A percentile compares a stretch with the other conserved stretches of the same genome.
Conservation (phyloP, 495 filamentous ascomycete species). For the Jackrogersella minutella region DNA sequence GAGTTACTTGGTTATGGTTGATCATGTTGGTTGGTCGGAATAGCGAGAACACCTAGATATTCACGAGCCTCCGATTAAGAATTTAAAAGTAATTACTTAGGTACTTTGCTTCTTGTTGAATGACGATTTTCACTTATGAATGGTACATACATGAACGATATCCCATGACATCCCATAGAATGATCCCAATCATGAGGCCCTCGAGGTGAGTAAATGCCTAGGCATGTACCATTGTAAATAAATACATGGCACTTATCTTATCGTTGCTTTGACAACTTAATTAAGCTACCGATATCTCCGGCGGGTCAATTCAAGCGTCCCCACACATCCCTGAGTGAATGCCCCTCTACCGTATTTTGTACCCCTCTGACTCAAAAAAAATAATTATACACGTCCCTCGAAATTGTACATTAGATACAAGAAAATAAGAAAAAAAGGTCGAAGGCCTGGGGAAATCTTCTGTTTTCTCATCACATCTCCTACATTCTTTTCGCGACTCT, state of each 20-base stretch:
- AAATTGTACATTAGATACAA: slow-evolving; percentile 10
- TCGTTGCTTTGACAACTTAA: neutral
- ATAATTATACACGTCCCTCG: slow-evolving; percentile 12
- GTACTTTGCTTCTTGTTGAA: too few species aligned
- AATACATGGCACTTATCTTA: neutral
- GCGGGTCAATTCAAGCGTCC: slow-evolving; percentile 8
- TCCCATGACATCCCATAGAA: too few species aligned
- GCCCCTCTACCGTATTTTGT: slow-evolving; percentile 19
- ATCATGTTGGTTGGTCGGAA: neutral
- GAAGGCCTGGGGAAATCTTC: neutral
- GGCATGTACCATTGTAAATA: neutral
- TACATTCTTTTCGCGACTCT: neutral
- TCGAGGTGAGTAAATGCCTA: neutral
- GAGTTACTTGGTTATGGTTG: slow-evolving; percentile 3
- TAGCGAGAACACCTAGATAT: slow-evolving; percentile 6
- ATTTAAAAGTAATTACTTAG: neutral
- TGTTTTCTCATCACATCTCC: neutral
- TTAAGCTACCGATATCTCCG: slow-evolving; percentile 35
- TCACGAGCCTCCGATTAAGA: neutral
- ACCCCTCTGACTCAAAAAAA: slow-evolving; percentile 41
- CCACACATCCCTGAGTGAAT: slow-evolving; percentile 29
- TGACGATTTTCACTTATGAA: too few species aligned
- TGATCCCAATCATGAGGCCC: too few species aligned
- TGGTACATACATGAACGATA: too few species aligned
- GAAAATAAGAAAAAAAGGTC: slow-evolving; percentile 3